These are phyloP conservation scores for Ganoderma resinaceum DNA, from an alignment of 1,284 basidiomycete species.

Conservation along the genomic window DNA sequence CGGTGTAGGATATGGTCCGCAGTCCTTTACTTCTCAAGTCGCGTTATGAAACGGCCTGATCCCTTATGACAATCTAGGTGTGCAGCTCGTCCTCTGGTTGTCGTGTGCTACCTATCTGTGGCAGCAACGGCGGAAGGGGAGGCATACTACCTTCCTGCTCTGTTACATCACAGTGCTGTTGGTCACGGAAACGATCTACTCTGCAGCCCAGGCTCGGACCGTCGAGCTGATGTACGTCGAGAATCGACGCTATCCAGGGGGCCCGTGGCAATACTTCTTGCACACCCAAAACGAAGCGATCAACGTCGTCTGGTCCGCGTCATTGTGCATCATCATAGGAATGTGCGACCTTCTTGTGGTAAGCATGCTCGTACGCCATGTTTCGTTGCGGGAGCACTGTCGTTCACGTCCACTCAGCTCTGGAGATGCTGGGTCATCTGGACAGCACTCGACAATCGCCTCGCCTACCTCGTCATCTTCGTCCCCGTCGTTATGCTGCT, in stretches of 20 bases:
- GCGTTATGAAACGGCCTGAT: neutral
- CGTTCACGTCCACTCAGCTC: conserved; percentile 36
- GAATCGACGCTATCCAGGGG: conserved; percentile 50
- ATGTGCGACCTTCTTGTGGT: conserved; percentile 46
- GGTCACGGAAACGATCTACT: conserved; percentile 45
- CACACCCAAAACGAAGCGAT: conserved; percentile 41
- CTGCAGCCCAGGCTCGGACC: conserved; percentile 40
- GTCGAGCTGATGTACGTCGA: conserved; percentile 49
- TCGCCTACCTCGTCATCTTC: conserved; percentile 42
- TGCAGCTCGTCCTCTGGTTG: conserved; percentile 47
- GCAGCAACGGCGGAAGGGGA: conserved; percentile 40
- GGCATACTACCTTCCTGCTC: conserved; percentile 43
- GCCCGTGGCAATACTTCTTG: conserved; percentile 48
- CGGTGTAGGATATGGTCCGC: conserved; percentile 29
- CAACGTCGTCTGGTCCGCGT: conserved; percentile 48
- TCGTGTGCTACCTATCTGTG: conserved; percentile 47
- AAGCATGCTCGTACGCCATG: conserved; percentile 9
- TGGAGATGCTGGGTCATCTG: conserved; percentile 57
- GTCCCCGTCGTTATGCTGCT: conserved; percentile 38
- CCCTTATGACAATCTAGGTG: conserved; percentile 35
- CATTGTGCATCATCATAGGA: conserved; percentile 45
- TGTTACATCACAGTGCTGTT: conserved; percentile 48
- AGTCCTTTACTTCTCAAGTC: neutral
- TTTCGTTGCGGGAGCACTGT: neutral
- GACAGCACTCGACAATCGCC: conserved; percentile 41